Conservation (phyloP, 345 rosid genomes). For the Noccaea bulbosa region DNA sequence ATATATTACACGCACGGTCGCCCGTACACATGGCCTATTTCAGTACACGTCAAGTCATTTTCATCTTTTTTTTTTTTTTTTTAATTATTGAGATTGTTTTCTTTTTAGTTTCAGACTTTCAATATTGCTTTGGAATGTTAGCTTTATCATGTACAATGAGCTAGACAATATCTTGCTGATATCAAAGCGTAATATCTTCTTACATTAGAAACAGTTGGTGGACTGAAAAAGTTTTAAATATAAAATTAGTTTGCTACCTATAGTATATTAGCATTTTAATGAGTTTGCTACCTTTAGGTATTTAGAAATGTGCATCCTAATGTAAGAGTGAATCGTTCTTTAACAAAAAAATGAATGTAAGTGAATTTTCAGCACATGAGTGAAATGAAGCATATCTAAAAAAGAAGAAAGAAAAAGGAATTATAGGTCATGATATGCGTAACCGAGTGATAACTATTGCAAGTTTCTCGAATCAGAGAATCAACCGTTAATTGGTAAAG, state of each 20-base stretch:
- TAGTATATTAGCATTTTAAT: no score
- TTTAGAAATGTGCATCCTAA: neutral
- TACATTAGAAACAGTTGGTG: conserved; percentile 6
- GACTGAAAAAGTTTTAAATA: conserved; percentile 7
- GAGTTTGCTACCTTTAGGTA: neutral
- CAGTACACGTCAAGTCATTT: conserved; percentile 17
- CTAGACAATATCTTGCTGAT: neutral
- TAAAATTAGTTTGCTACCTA: no score
- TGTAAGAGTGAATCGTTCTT: no score
- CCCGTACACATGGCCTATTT: conserved; percentile 37
- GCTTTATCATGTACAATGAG: conserved; percentile 20
- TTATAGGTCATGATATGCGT: neutral
- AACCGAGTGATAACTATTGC: neutral
- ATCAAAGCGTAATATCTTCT: conserved; percentile 7
- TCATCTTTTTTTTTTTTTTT: neutral
- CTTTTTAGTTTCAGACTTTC: conserved; percentile 25
- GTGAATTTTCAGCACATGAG: neutral
- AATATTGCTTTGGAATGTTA: conserved; percentile 24
- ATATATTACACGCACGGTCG: conserved; percentile 39
- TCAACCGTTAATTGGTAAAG: neutral
- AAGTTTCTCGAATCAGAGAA: neutral
- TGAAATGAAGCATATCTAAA: neutral
- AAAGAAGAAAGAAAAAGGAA: neutral
- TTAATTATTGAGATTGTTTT: neutral
- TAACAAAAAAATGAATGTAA: neutral